A percentile compares a stretch with the other conserved stretches of the same genome.
Conservation (phyloP, 2,329 filamentous ascomycete species). For the Fusarium metavorans region DNA sequence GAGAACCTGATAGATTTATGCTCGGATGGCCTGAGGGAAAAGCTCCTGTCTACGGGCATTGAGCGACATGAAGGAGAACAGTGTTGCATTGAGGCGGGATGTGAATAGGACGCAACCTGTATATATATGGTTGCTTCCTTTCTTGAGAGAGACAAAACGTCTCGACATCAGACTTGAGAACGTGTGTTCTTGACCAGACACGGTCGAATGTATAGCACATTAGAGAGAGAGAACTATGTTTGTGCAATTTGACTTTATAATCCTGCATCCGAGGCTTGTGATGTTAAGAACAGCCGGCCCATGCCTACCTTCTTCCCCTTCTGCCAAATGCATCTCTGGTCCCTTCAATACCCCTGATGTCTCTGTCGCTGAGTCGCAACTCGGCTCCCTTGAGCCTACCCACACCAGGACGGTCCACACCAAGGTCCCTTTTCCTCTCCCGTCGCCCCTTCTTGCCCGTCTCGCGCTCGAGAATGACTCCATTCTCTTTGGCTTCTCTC, state of each 20-base stretch:
- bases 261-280: not conserved
- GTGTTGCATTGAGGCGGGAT: constrained; percentile 14
- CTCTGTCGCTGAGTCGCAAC: constrained; percentile 80
- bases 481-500: constrained; percentile 87
- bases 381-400: constrained; percentile 85
- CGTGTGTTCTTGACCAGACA: constrained; percentile 19
- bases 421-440: constrained; percentile 63
- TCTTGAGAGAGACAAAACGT: constrained; percentile 19
- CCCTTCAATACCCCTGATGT: constrained; percentile 79
- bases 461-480: constrained; percentile 82
- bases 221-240: constrained; percentile 33
- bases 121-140: constrained; percentile 48
- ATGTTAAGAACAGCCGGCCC: not conserved
- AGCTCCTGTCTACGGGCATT: constrained; percentile 7
- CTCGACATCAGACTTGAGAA: constrained; percentile 29
- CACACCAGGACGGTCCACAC: constrained; percentile 81
- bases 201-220: constrained; percentile 24
- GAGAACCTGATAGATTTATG: constrained; percentile 43
- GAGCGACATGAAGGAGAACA: constrained; percentile 31
- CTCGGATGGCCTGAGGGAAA: constrained; percentile 27
- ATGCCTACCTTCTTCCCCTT: constrained; percentile 45
- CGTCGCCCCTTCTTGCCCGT: constrained; percentile 55
- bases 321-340: constrained; percentile 57
- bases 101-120: constrained; percentile 43
- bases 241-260: constrained; percentile 1